Evolutionary conservation across 2,329 filamentous ascomycete species (phyloP).

Genomic region (Exophiala sideris): DNA sequence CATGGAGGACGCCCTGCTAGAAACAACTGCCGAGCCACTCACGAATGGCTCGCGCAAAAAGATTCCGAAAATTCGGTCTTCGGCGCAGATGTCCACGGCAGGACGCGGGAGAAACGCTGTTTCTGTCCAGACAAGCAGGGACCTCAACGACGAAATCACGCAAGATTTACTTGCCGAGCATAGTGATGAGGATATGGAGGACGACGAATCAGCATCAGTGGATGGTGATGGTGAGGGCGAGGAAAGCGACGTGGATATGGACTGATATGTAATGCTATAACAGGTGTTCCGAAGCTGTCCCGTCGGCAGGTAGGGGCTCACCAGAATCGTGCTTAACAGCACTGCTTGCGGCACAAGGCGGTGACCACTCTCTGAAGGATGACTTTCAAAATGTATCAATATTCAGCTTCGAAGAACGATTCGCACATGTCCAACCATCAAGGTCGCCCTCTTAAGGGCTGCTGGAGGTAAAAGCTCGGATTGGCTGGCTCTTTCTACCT

Average conservation of each 20-base stretch:
- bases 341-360: too few species aligned
- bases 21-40: not conserved
- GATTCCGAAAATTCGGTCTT: slow-evolving; percentile 1
- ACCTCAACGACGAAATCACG: slow-evolving; percentile 29
- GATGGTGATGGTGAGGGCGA: slow-evolving; percentile 25
- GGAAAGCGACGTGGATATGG: slow-evolving; percentile 23
- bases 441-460: too few species aligned
- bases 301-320: too few species aligned
- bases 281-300: not conserved
- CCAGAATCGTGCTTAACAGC: too few species aligned
- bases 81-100: not conserved
- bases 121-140: slow-evolving; percentile 12
- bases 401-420: too few species aligned
- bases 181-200: slow-evolving; percentile 28
- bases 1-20: slow-evolving; percentile 3
- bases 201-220: slow-evolving; percentile 23
- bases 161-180: slow-evolving; percentile 29
- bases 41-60: slow-evolving; percentile 19
- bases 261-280: slow-evolving; percentile 1
- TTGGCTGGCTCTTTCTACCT: too few species aligned
- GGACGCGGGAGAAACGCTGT: slow-evolving; percentile 1
- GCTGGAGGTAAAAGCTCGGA: too few species aligned
- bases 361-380: too few species aligned
- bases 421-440: too few species aligned
- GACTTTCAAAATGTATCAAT: too few species aligned